Percentiles rank a stretch among this genome's conserved stretches.
phyloP scores from a whole-genome alignment of 805 yeast species.

The Metschnikowia lunata region DNA sequence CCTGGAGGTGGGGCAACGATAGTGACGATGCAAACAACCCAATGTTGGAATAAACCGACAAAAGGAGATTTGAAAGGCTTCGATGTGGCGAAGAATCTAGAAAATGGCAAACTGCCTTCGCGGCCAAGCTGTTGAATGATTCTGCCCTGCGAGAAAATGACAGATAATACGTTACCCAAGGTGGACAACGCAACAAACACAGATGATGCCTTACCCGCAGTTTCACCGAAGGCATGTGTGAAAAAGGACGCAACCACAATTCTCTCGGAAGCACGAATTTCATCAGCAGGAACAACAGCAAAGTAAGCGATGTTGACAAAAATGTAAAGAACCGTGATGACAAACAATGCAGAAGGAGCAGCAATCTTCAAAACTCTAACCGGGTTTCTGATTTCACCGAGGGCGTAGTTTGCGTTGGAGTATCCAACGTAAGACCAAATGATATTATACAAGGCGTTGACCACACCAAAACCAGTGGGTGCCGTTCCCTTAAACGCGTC shows the following conservation, averaged over 20 bases:
- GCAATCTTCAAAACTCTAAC: slow-evolving; percentile 63
- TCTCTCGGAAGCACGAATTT: slow-evolving; percentile 55
- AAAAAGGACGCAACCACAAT: slow-evolving; percentile 76
- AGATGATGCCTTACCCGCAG: slow-evolving; percentile 68
- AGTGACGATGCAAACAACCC: slow-evolving; percentile 68
- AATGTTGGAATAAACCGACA: slow-evolving; percentile 71
- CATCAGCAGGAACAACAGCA: slow-evolving; percentile 73
- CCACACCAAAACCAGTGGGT: slow-evolving; percentile 65
- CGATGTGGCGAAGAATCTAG: slow-evolving; percentile 63
- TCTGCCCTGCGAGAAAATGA: slow-evolving; percentile 78
- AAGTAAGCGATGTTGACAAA: slow-evolving; percentile 76
- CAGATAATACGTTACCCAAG: slow-evolving; percentile 76
- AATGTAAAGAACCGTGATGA: slow-evolving; percentile 62
- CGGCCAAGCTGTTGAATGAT: slow-evolving; percentile 76
- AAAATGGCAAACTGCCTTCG: slow-evolving; percentile 76
- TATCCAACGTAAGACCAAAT: slow-evolving; percentile 85
- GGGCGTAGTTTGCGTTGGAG: slow-evolving; percentile 77
- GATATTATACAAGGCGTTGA: slow-evolving; percentile 73
- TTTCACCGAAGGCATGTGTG: slow-evolving; percentile 62
- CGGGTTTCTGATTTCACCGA: slow-evolving; percentile 76
- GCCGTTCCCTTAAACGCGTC: slow-evolving; percentile 52
- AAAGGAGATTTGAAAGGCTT: slow-evolving; percentile 72
- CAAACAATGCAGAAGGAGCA: slow-evolving; percentile 67
- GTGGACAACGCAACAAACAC: slow-evolving; percentile 80
- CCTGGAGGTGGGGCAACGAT: slow-evolving; percentile 77